A percentile compares a stretch with the other conserved stretches of the same genome.
phyloP scores from a whole-genome alignment of 352 stramenopile species.

The Globisporangium ultimum region DNA sequence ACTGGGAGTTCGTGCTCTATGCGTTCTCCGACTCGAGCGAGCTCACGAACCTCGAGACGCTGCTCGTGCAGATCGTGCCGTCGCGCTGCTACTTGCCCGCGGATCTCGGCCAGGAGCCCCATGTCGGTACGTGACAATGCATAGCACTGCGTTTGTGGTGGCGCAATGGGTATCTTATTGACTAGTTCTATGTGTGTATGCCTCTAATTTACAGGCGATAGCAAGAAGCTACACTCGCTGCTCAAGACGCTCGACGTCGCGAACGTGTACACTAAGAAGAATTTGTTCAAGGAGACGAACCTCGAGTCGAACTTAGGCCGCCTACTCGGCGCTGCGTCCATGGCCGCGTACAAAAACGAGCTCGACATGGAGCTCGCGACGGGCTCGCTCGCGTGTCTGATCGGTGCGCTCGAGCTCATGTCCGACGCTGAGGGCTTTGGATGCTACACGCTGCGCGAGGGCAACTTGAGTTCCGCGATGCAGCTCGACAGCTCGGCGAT shows the following conservation, averaged over 20 bases:
- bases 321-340: conserved; percentile 47
- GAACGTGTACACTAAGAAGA: conserved; percentile 66
- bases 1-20: conserved; percentile 78
- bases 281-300: conserved; percentile 50
- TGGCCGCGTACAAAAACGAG: conserved; percentile 64
- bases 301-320: conserved; percentile 67
- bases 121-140: conserved; percentile 23
- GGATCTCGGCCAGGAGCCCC: conserved; percentile 54
- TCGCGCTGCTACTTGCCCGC: conserved; percentile 68
- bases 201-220: conserved; percentile 34
- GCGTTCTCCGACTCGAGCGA: conserved; percentile 84
- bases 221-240: conserved; percentile 79
- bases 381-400: conserved; percentile 61
- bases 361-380: conserved; percentile 66
- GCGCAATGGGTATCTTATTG: neutral
- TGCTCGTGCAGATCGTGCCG: conserved; percentile 76
- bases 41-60: conserved; percentile 77
- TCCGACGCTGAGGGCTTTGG: conserved; percentile 63
- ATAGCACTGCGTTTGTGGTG: too few species aligned
- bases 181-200: neutral
- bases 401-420: conserved; percentile 72
- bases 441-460: conserved; percentile 58
- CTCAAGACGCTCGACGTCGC: conserved; percentile 62
- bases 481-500: conserved; percentile 91
- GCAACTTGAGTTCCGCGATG: conserved; percentile 86